Base-by-base conservation (phyloP, 176 grass and related monocot species). In the Oryza glaberrima region DNA sequence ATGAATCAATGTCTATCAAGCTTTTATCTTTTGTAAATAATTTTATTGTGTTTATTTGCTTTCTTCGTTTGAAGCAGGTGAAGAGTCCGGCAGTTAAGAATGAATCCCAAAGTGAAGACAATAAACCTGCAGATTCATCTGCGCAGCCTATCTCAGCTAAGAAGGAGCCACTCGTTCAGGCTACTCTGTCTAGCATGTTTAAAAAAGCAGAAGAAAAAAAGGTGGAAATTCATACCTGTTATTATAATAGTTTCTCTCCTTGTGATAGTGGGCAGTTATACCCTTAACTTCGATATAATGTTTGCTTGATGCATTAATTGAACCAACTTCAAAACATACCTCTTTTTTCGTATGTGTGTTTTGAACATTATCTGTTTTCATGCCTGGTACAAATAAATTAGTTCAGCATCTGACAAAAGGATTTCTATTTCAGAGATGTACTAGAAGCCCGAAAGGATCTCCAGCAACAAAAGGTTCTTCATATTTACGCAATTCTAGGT, bases 131-230 rank as follows among this genome's bases (percentile, higher is more conserved):
- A 69, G 77, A 87, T 84, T 61, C 87, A 77, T 68, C 84, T 34
- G 61, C 6, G 32, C 6, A 14, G 71, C 25, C 88, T 84, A 67
- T 86, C 16, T 20, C 87, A 48, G 70, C 34, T 78, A 95, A 82
- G 82, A 97, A 88, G 81, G 87, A 82, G 32, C 74, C 87, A 85
- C 87, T 86, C 34, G 93, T 98, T 80, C 96, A 95, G 84, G 83
- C 93, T 90, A 95, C 91, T 78, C 77, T 98, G 75, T 98, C 93
- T 81, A 81, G 54, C 68, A 81, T 98, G 69, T 94, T 98, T 82
- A 86, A 89, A 46, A 95, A 94, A 83, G 91, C 61, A 71, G 83
- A 76, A 64, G 85, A 92, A 43, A 90, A 90, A 85, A 94, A 94
- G 77, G 91, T 92, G 69, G 86, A 26, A 11, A 9, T 51, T 12